Percentiles rank a stretch among this genome's conserved stretches.
phyloP scores from a whole-genome alignment of 2,329 filamentous ascomycete genomes.

The Clonostachys rhizophaga region DNA sequence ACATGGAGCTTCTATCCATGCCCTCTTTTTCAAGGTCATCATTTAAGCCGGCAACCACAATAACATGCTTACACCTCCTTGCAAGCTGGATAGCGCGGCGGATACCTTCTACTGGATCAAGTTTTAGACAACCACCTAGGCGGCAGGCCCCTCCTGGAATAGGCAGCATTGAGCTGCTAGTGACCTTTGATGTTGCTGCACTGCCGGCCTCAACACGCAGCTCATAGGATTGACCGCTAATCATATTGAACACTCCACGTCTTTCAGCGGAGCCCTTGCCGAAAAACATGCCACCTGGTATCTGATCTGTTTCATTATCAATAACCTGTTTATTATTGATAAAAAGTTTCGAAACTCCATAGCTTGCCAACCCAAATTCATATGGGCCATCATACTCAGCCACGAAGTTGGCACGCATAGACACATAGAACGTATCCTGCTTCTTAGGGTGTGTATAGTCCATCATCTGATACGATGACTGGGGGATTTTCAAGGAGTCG shows the following conservation, averaged over 20 bases:
- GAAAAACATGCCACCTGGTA: too few species aligned
- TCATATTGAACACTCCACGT: conserved; percentile 43
- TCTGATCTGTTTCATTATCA: conserved; percentile 52
- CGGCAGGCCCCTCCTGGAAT: too few species aligned
- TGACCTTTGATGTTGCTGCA: conserved; percentile 13
- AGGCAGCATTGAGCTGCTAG: too few species aligned
- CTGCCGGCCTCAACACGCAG: conserved; percentile 56
- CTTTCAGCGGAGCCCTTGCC: too few species aligned
- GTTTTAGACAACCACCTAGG: too few species aligned
- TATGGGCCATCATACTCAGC: conserved; percentile 26
- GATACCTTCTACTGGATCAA: too few species aligned
- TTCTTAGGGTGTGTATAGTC: conserved; percentile 49
- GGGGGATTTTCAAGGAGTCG: too few species aligned
- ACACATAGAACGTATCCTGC: conserved; percentile 51
- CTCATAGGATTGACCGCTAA: conserved; percentile 54
- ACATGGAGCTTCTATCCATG: too few species aligned
- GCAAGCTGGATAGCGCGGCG: too few species aligned
- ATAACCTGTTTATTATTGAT: conserved; percentile 59
- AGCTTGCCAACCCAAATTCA: conserved; percentile 62
- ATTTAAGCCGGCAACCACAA: too few species aligned
- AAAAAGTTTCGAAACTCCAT: conserved; percentile 59
- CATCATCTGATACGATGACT: conserved; percentile 27
- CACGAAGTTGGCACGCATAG: conserved; percentile 43
- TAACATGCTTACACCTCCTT: too few species aligned
- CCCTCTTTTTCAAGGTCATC: too few species aligned